Evolutionary conservation across 2,329 filamentous ascomycete species (phyloP), one percentile per base, ranked within the genome.

Genomic region (Nannizzia gypsea): DNA sequence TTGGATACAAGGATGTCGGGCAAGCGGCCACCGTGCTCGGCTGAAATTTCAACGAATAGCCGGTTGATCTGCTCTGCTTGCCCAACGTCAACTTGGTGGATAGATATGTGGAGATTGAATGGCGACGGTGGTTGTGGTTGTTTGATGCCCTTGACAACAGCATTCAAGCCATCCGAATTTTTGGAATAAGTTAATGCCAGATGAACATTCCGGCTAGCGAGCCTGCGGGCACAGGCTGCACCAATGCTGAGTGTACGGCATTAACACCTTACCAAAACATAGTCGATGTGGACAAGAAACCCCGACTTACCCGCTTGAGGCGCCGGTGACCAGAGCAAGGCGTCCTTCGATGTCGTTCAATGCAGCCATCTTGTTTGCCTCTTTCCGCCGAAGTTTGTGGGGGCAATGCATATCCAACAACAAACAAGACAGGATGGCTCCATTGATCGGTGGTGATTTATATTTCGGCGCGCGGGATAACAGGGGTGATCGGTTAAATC

Each of bases 1-100:
- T 88, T 88, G 8, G 80, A 81, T 26, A 88, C 70, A 2, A 88
- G 73, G 22, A 88, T 86, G 66, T 87, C 82, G 0, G 83, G 82
- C 1, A 76, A 75, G 60, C 80, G 75, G 9, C 74, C 75, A 67
- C 34, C 15, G 40, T 86, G 83, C 57, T 79, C 67, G 0, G 71
- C 66, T 55, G 77, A 71, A 48, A 87, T 80, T 59, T 83, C 77
- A 13, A 73, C 65, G 60, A 83, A 84, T 64, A 87, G 76, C 3
- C 70, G 67, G 46, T 78, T 70, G 34, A 85, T 80, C 54, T 81
- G 78, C 5, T 77, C 76, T 3, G 78, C 74, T 6, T 76, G 77
- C 15, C 76, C 76, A 61, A 86, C 79, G 65, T 87, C 82, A 15
- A 82, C 80, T 65, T 81, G 74, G 70, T 87, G 82, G 3, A 75